A percentile compares a stretch with the other conserved stretches of the same genome.
These are phyloP conservation scores for Mycena epipterygia DNA, from an alignment of 768 basidiomycete genomes.

Conservation along the genomic window DNA sequence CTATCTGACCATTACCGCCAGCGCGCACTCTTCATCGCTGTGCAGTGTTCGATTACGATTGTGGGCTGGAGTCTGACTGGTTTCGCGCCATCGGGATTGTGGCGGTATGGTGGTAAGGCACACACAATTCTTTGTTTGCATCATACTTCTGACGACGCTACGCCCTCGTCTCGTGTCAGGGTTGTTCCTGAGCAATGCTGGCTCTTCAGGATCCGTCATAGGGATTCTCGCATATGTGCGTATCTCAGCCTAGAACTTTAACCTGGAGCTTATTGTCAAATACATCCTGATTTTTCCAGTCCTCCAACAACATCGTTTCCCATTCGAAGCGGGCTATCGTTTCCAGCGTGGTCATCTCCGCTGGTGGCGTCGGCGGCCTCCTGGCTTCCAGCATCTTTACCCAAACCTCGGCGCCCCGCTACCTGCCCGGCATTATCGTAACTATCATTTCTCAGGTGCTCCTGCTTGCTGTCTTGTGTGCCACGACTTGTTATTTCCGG, in stretches of 20 bases:
- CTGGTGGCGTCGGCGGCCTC: slow-evolving; percentile 63
- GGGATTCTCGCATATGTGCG: slow-evolving; percentile 66
- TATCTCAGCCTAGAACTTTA: background rate
- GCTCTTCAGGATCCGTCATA: slow-evolving; percentile 60
- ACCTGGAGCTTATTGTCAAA: slow-evolving; percentile 10
- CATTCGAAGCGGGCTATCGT: slow-evolving; percentile 65
- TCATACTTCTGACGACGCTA: slow-evolving; percentile 8
- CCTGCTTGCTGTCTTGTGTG: slow-evolving; percentile 54
- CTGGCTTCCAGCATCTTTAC: slow-evolving; percentile 63
- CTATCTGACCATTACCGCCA: slow-evolving; percentile 60
- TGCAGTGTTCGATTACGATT: slow-evolving; percentile 57
- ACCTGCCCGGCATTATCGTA: slow-evolving; percentile 62
- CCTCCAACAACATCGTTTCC: slow-evolving; percentile 64
- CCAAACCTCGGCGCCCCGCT: slow-evolving; percentile 59
- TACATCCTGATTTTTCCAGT: slow-evolving; percentile 42
- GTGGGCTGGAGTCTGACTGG: slow-evolving; percentile 59
- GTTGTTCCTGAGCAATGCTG: slow-evolving; percentile 60
- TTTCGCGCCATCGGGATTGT: slow-evolving; percentile 49
- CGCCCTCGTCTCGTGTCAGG: slow-evolving; percentile 45
- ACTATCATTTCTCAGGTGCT: slow-evolving; percentile 60
- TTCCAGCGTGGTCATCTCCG: slow-evolving; percentile 61
- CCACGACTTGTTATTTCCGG: slow-evolving; percentile 55
- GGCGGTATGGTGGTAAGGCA: slow-evolving; percentile 58
- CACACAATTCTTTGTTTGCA: slow-evolving; percentile 4
- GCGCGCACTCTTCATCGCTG: slow-evolving; percentile 57